Conservation (phyloP, 2,329 filamentous ascomycete species). For the Chalara sp. region DNA sequence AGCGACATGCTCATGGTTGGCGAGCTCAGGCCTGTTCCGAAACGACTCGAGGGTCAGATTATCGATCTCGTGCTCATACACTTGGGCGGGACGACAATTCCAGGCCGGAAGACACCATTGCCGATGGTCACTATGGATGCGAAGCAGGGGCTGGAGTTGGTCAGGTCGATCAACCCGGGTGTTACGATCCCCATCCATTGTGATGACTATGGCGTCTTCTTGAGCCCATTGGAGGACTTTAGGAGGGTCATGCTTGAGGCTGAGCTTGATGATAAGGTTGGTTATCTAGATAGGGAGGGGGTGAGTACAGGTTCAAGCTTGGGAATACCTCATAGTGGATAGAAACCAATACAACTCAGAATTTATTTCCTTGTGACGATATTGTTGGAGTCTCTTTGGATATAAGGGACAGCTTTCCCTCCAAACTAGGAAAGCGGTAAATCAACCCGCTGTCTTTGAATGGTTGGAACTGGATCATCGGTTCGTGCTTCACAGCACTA, state of each 20-base stretch:
- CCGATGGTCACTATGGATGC: slow-evolving; percentile 67
- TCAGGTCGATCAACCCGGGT: slow-evolving; percentile 52
- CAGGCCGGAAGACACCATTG: slow-evolving; percentile 48
- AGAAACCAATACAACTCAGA: too few species aligned
- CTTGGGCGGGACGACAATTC: slow-evolving; percentile 59
- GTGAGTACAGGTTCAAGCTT: too few species aligned
- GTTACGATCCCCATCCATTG: slow-evolving; percentile 58
- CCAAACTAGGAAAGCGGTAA: too few species aligned
- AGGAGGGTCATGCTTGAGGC: slow-evolving; percentile 46
- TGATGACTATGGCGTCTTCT: slow-evolving; percentile 58
- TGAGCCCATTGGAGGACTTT: slow-evolving; percentile 54
- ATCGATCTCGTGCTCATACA: slow-evolving; percentile 64
- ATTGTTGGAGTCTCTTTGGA: too few species aligned
- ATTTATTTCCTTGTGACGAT: too few species aligned
- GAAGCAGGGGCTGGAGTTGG: slow-evolving; percentile 52
- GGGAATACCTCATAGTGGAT: too few species aligned
- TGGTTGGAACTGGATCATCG: too few species aligned
- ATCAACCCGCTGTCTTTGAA: too few species aligned
- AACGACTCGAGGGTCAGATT: slow-evolving; percentile 43
- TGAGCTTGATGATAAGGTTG: slow-evolving; percentile 44
- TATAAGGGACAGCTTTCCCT: too few species aligned
- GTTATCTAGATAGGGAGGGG: slow-evolving; percentile 54
- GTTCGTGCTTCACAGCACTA: too few species aligned
- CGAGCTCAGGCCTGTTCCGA: slow-evolving; percentile 54
- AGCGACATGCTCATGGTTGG: slow-evolving; percentile 58